These are phyloP conservation scores for Xylaria sp. DNA, from an alignment of 495 filamentous ascomycete species.

Conservation along the genomic window DNA sequence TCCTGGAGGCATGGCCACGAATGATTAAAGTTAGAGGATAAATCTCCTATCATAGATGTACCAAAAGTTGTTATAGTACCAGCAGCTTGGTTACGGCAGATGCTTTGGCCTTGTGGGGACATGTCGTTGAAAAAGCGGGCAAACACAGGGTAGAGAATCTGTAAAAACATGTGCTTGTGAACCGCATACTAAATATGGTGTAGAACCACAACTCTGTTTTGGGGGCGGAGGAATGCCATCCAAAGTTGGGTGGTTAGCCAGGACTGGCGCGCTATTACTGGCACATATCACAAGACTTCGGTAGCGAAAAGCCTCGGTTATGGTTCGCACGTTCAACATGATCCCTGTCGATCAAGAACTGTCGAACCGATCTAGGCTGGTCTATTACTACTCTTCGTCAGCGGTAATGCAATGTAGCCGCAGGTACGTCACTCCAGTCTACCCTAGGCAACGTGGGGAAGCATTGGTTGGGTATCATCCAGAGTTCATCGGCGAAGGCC, in stretches of 20 bases:
- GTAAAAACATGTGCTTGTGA: background rate
- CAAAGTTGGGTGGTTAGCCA: background rate
- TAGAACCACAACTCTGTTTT: background rate
- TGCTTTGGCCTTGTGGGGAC: background rate
- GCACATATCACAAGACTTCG: background rate
- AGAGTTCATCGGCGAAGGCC: too few relatives aligned
- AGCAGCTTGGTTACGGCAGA: background rate
- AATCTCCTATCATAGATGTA: background rate
- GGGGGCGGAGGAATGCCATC: too few relatives aligned
- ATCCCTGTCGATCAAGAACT: background rate
- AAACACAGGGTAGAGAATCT: background rate
- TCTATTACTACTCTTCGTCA: background rate
- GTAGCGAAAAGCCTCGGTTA: background rate
- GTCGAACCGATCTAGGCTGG: background rate
- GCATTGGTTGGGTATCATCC: background rate
- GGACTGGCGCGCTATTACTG: background rate
- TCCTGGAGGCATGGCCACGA: background rate
- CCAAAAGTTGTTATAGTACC: background rate
- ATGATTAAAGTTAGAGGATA: background rate
- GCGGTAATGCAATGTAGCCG: background rate
- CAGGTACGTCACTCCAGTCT: background rate
- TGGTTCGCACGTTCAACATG: background rate
- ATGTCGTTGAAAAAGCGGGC: slow-evolving; percentile 5
- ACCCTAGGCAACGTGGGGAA: background rate
- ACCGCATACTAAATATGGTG: background rate